Base-by-base conservation (phyloP, 139 green algal genomes). In the Limnomonas spitsbergensis region DNA sequence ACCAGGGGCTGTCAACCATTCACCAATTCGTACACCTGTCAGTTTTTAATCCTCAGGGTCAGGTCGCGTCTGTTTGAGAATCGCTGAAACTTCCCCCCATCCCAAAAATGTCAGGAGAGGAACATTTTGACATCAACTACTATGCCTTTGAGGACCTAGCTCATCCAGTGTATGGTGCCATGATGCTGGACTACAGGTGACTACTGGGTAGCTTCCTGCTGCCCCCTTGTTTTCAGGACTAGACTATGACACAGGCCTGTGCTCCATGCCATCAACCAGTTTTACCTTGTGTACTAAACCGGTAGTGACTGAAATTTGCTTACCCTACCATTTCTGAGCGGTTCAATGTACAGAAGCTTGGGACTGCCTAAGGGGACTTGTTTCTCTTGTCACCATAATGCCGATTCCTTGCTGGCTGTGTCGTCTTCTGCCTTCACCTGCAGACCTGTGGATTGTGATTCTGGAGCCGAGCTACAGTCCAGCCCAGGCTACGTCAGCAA, bases 111-210 rank as follows among this genome's bases (percentile, higher is more conserved):
- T n/a, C 72, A 82, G 78, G 66, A 37, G 73, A 80, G 52, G 35
- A 86, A 35, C 88, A 92, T 79, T 89, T 90, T 80, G 89, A 93
- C 81, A 70, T 91, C n/a, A 84, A 69, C 3, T 91, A 89, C 81
- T 89, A 53, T 34, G 87, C 83, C 0, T 91, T 93, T 76, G 81
- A 91, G 81, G 37, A 86, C 76, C 81, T 91, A 61, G 85, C 85
- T 4, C 84, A 90, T 70, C 85, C 85, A 4, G 77, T 89, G 35
- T 78, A 67, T 66, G 77, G 80, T 24, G 80, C 75, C 0, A 69
- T 76, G 9, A 85, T 85, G 80, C 53, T 85, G 38, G 27, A 42
- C n/a, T 73, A 37, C 56, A 70, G 56, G 56, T 70, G 56, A 36
- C 7, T 29, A 20, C 47, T n/a, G n/a, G n/a, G n/a, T n/a, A n/a